Base-by-base conservation (phyloP, 2,329 filamentous ascomycete genomes). In the Ascochyta rabiei region DNA sequence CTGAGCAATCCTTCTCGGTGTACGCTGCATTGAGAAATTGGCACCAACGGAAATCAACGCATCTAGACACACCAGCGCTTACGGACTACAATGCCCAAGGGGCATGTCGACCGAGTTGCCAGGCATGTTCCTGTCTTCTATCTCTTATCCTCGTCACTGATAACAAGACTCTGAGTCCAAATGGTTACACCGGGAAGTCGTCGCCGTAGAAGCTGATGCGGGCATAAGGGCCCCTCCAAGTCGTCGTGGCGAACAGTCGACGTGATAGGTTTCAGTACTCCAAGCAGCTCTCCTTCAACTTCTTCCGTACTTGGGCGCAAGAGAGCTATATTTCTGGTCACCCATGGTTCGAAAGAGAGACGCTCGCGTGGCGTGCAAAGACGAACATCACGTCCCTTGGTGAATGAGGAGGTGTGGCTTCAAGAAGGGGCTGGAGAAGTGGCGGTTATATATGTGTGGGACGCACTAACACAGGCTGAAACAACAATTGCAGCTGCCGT, bases 401-500 rank as follows among this genome's bases (percentile, higher is more conserved):
- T n/a, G 21, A 30, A 39, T n/a, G 9, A 9, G 10, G 18, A 48
- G 13, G 19, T 48, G 35, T 48, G 28, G 37, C 45, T 33, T 24
- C n/a, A n/a, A 23, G 28, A 26, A 40, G 35, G 37, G 37, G 18
- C 35, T 48, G 35, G 9, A 18, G n/a, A 18, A 48, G 45, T 48
- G 45, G 45, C 35, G 26, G 3, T 40, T 48, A 34, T 48, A 48
- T 48, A 41, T 24, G 26, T 19, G 35, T 28, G 19, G 45, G 7
- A 19, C 3, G 10, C 46, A 21, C 38, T 48, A 35, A 21, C 38
- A n/a, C 16, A 12, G 4, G 31, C 47, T 49, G 47, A 49, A 41
- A 48, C 37, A 41, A 26, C 9, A n/a, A n/a, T n/a, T n/a, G 12
- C 30, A 21, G 21, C 23, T 49, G 46, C 46, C 46, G 46, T 42